Conservation (phyloP, 2,329 filamentous ascomycete genomes). For the Cercospora berteroae region DNA sequence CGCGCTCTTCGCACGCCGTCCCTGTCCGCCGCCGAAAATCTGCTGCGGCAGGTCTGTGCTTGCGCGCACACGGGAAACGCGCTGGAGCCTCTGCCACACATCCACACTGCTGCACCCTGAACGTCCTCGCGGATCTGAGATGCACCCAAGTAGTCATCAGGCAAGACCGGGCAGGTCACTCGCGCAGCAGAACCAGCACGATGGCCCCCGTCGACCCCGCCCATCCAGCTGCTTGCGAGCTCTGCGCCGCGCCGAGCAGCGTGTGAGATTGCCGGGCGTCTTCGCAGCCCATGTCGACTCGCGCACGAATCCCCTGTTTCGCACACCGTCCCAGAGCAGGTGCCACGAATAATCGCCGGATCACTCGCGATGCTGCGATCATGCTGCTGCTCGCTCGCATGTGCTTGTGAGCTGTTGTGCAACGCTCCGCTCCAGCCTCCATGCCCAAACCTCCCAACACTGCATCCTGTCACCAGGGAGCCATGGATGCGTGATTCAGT, state of each 20-base stretch:
- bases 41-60: not conserved
- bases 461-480: not conserved
- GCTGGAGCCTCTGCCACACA: too few relatives aligned
- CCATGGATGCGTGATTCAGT: conserved; percentile 1
- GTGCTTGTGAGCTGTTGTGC: not conserved
- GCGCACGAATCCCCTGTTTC: not conserved
- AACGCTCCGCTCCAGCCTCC: not conserved
- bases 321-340: not conserved
- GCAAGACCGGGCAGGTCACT: not conserved
- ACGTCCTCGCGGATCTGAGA: not conserved
- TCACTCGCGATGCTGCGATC: too few relatives aligned
- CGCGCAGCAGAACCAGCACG: not conserved
- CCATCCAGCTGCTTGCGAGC: not conserved
- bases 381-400: not conserved
- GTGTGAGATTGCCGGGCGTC: not conserved
- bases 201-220: not conserved
- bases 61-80: not conserved
- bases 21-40: too few relatives aligned
- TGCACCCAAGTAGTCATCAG: not conserved
- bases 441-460: not conserved
- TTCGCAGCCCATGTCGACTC: not conserved
- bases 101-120: not conserved
- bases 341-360: too few relatives aligned
- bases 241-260: not conserved
- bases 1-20: too few relatives aligned